Conservation (phyloP, 768 basidiomycete species). For the Termitomyces sp. region DNA sequence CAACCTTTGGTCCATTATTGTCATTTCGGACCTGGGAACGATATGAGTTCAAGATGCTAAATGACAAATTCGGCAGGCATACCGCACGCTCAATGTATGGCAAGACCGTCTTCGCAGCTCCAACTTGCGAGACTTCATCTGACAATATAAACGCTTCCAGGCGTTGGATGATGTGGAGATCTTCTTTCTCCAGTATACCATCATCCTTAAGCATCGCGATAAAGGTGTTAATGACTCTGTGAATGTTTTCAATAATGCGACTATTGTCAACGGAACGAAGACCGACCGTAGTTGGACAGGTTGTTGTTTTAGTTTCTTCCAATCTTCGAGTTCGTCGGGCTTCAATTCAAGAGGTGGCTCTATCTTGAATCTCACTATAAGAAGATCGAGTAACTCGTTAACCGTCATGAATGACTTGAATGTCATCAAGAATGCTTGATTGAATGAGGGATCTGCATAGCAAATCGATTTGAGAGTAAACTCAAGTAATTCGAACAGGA, state of each 20-base stretch:
- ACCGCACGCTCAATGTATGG: slow-evolving; percentile 78
- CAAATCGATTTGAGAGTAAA: neutral
- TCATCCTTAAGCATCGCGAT: slow-evolving; percentile 86
- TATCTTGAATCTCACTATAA: slow-evolving; percentile 78
- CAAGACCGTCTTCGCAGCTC: slow-evolving; percentile 72
- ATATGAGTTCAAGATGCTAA: neutral
- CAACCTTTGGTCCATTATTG: slow-evolving; percentile 81
- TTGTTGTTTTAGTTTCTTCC: slow-evolving; percentile 83
- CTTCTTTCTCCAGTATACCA: slow-evolving; percentile 82
- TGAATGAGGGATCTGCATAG: slow-evolving; percentile 58
- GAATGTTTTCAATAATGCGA: neutral
- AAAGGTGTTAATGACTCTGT: slow-evolving; percentile 87
- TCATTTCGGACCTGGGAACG: slow-evolving; percentile 22
- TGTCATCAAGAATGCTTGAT: slow-evolving; percentile 90
- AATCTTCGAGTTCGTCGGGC: slow-evolving; percentile 62
- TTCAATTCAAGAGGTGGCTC: slow-evolving; percentile 66
- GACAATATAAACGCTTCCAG: slow-evolving; percentile 78
- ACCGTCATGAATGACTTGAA: slow-evolving; percentile 92
- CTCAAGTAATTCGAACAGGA: neutral
- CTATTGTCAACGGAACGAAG: neutral
- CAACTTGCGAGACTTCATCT: slow-evolving; percentile 57
- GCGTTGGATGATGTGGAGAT: slow-evolving; percentile 71
- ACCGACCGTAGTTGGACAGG: slow-evolving; percentile 83
- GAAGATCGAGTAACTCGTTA: slow-evolving; percentile 76
- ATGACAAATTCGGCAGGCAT: slow-evolving; percentile 26